Percentiles rank a stretch among this genome's conserved stretches.
These are phyloP conservation scores for Xylaria palmicola DNA, from an alignment of 495 filamentous ascomycete species.

Conservation along the genomic window DNA sequence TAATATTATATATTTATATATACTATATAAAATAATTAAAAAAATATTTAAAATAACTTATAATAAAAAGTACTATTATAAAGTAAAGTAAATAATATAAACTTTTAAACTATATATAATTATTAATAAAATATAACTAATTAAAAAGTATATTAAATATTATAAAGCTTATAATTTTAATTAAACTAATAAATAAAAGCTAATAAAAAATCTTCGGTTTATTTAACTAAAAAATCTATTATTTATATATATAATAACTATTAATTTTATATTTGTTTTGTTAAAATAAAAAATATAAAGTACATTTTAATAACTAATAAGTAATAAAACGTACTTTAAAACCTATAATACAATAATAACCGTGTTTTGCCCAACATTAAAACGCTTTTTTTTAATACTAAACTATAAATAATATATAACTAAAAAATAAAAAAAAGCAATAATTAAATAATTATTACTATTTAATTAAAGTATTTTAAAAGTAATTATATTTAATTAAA, in stretches of 20 bases:
- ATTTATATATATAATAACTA: background rate
- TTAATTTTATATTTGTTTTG: background rate
- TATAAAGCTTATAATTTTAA: no score
- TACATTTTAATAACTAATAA: background rate
- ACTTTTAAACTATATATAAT: background rate
- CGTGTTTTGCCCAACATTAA: background rate
- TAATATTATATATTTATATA: background rate
- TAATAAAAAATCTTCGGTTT: background rate
- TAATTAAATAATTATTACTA: background rate
- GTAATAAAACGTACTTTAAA: background rate
- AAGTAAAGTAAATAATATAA: background rate
- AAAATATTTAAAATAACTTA: background rate
- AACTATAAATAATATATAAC: background rate
- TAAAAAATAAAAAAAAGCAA: background rate
- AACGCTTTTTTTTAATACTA: background rate
- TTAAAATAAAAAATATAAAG: background rate
- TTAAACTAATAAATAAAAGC: background rate
- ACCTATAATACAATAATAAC: background rate
- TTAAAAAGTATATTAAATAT: background rate
- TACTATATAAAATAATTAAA: background rate
- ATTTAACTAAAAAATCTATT: background rate
- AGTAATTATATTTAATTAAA: background rate
- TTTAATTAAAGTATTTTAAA: background rate
- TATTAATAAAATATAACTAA: background rate
- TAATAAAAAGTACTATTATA: background rate